Evolutionary conservation across 169 alveolate genomes (phyloP), one percentile per base, ranked within the genome.

Genomic region (Eimeria sp.): DNA sequence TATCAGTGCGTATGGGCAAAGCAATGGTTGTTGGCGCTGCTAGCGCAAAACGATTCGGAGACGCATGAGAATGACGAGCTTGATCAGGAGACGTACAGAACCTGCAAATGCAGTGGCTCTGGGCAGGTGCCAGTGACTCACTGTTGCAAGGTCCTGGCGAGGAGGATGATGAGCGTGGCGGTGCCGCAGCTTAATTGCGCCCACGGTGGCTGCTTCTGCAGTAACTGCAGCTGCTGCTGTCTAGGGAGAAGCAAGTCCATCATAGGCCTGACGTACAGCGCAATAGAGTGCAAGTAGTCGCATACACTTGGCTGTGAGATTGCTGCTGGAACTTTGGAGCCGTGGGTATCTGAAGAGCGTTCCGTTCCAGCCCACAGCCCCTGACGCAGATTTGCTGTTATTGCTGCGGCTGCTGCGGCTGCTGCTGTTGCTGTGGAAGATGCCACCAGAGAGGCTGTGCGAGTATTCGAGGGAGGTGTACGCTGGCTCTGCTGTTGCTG

Each of bases 141-240:
- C 93, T 87, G 93, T 45, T 87, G 93, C 82, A 87, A 27, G 11
- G 93, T 63, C 93, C 93, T 87, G 58, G 93, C 73, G 65, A 87
- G 93, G 18, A 87, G 93, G 49, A 87, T 80, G 80, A 87, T 87
- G 67, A 87, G 93, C 25, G 93, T 87, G 65, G 93, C 83, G 67
- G 93, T 87, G 83, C 83, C 65, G 82, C 93, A 87, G 93, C 83
- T 87, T 18, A 87, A 34, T n/a, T 6, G 20, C 45, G 93, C 67
- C 93, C 93, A 87, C 82, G 40, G 67, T 18, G 51, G 40, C 75
- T 58, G 92, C 72, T 58, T 75, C 20, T 51, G 63, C 22, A n/a
- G 63, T 43, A 27, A 70, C 54, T 57, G 75, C 82, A 61, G 92
- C 83, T 61, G 93, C 82, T 34, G 92, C 92, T 58, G 92, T 61